phyloP scores from a whole-genome alignment of 345 rosid genomes.

The Cardiospermum halicacabum region DNA sequence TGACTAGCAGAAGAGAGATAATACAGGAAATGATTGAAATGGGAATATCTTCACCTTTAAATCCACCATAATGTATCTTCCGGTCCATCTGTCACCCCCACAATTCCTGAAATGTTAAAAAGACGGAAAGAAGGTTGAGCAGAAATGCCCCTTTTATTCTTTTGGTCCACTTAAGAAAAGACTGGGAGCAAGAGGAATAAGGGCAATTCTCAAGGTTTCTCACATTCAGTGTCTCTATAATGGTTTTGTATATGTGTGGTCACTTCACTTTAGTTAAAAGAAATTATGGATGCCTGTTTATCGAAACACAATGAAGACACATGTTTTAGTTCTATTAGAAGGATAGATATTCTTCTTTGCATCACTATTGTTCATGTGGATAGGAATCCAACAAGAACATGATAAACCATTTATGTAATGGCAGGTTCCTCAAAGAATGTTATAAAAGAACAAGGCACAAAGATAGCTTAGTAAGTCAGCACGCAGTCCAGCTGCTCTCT shows the following conservation, averaged over 20 bases:
- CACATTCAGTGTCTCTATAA: slow-evolving; percentile 9
- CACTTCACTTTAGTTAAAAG: slow-evolving; percentile 24
- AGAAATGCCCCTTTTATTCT: slow-evolving; percentile 21
- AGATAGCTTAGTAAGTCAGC: background rate
- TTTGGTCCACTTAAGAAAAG: slow-evolving; percentile 14
- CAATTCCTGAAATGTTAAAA: slow-evolving; percentile 8
- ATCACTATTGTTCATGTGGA: slow-evolving; percentile 18
- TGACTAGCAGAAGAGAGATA: background rate
- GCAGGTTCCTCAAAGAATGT: slow-evolving; percentile 7
- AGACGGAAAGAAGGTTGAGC: slow-evolving; percentile 11
- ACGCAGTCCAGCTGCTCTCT: background rate
- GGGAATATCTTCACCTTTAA: slow-evolving; percentile 22
- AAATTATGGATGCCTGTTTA: slow-evolving; percentile 10
- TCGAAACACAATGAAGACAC: slow-evolving; percentile 20
- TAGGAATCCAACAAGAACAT: slow-evolving; percentile 24
- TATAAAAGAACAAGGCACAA: background rate
- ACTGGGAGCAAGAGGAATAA: slow-evolving; percentile 2
- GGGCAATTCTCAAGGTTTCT: background rate
- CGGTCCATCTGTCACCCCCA: slow-evolving; percentile 1
- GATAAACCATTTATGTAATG: slow-evolving; percentile 17
- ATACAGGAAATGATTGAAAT: slow-evolving; percentile 10
- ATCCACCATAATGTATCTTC: slow-evolving; percentile 14
- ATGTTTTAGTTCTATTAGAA: slow-evolving; percentile 19
- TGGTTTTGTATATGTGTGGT: slow-evolving; percentile 17
- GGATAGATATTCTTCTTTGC: slow-evolving; percentile 23